These are phyloP conservation scores for Fusarium austroafricanum DNA, from an alignment of 2,329 filamentous ascomycete species.

Conservation along the genomic window DNA sequence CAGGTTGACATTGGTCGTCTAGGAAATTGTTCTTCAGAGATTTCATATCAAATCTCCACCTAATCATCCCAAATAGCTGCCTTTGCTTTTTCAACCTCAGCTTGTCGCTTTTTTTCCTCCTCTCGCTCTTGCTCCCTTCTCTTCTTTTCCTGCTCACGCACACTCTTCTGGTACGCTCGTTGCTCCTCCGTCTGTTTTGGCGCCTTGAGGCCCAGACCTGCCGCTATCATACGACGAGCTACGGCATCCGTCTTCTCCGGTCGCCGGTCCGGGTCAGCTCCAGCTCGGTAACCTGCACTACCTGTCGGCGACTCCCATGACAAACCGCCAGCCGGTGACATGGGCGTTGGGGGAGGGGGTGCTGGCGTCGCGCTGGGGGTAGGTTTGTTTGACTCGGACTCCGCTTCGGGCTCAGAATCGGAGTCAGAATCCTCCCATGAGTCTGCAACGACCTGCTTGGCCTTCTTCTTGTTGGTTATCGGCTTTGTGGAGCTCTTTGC, in stretches of 20 bases:
- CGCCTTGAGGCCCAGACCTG: constrained; percentile 82
- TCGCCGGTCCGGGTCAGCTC: constrained; percentile 51
- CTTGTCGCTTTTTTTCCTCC: constrained; percentile 68
- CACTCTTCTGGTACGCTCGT: constrained; percentile 82
- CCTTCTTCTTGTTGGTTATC: constrained; percentile 45
- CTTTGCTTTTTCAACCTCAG: constrained; percentile 80
- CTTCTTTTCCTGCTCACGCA: constrained; percentile 87
- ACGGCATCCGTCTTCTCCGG: constrained; percentile 96
- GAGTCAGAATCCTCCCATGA: constrained; percentile 71
- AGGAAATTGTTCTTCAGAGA: too few relatives aligned
- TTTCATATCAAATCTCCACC: not conserved
- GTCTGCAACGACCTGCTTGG: constrained; percentile 51
- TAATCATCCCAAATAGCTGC: constrained; percentile 86
- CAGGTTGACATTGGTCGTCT: too few relatives aligned
- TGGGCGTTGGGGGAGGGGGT: constrained; percentile 76
- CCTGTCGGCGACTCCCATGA: constrained; percentile 37
- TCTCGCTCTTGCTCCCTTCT: constrained; percentile 78
- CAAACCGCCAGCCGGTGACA: constrained; percentile 58
- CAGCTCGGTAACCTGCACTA: constrained; percentile 10
- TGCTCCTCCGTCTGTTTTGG: constrained; percentile 90
- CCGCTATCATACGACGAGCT: constrained; percentile 88
- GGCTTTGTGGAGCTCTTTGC: constrained; percentile 38
- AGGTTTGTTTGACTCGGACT: constrained; percentile 44
- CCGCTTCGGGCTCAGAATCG: constrained; percentile 51
- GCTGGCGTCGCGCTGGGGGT: constrained; percentile 55